Evolutionary conservation across 352 stramenopile species (phyloP).

Genomic region (Aphanomyces euteiches): DNA sequence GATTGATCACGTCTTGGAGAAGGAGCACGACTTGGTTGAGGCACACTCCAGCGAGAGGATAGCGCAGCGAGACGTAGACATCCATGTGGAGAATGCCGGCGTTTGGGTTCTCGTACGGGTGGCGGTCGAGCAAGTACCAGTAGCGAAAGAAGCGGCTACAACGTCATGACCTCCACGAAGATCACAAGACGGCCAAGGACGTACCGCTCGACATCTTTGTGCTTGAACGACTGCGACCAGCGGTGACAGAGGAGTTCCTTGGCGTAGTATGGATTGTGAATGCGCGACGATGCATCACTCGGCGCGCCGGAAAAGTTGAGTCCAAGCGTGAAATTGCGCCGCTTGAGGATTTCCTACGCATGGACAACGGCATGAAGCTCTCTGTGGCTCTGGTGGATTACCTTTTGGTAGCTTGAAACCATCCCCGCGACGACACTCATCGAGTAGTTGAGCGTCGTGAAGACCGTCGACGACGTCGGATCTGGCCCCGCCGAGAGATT

Average conservation of each 20-base stretch:
- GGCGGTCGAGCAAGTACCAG: conserved; percentile 81
- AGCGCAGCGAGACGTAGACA: conserved; percentile 68
- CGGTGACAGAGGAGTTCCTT: conserved; percentile 61
- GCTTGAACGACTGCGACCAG: conserved; percentile 62
- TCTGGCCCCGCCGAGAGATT: conserved; percentile 18
- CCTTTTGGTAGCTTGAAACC: conserved; percentile 64
- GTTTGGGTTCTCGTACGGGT: conserved; percentile 79
- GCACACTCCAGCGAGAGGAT: conserved; percentile 44
- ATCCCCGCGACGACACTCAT: conserved; percentile 73
- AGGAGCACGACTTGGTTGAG: conserved; percentile 71
- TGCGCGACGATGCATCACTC: conserved; percentile 56
- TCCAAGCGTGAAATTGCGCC: conserved; percentile 71
- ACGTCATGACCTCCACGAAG: not conserved
- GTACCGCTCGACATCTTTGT: conserved; percentile 65
- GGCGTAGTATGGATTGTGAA: conserved; percentile 67
- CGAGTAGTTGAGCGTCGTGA: conserved; percentile 80
- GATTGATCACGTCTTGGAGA: conserved; percentile 61
- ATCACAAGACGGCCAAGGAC: not conserved
- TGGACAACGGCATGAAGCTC: too few relatives aligned
- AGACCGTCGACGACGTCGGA: conserved; percentile 33
- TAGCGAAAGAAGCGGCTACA: conserved; percentile 58
- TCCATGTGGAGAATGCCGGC: conserved; percentile 63
- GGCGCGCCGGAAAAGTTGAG: conserved; percentile 62
- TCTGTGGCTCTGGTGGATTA: not conserved
- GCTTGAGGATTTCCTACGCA: conserved; percentile 59